These are phyloP conservation scores for Aspergillus egyptiacus DNA, from an alignment of 495 filamentous ascomycete species.

Conservation along the genomic window DNA sequence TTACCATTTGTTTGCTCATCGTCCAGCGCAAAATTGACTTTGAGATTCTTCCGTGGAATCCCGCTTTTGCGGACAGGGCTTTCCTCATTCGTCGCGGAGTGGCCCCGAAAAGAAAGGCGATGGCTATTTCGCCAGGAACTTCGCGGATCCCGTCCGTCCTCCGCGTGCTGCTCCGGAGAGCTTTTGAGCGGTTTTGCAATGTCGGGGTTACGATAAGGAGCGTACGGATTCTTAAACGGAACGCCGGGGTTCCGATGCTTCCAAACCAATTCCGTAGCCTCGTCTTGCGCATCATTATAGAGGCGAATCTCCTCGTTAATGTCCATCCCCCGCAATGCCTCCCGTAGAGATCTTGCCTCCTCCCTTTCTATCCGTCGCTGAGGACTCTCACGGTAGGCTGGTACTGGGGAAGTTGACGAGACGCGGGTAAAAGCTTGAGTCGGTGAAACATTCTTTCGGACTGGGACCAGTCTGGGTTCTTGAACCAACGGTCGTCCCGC, in stretches of 20 bases:
- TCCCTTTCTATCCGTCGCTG: conserved; percentile 83
- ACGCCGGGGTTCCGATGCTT: conserved; percentile 66
- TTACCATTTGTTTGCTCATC: conserved; percentile 6
- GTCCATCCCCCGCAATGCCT: conserved; percentile 77
- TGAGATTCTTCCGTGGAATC: conserved; percentile 31
- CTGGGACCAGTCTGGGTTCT: conserved; percentile 31
- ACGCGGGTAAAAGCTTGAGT: conserved; percentile 28
- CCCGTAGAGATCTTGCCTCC: conserved; percentile 68
- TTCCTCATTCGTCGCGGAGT: conserved; percentile 25
- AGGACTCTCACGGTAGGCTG: conserved; percentile 71
- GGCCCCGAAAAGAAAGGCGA: conserved; percentile 46
- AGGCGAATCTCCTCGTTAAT: conserved; percentile 62
- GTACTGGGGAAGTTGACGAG: conserved; percentile 39
- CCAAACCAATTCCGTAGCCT: conserved; percentile 83
- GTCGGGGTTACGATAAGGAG: conserved; percentile 52
- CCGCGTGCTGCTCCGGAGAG: conserved; percentile 56
- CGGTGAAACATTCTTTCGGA: conserved; percentile 41
- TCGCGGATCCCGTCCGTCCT: conserved; percentile 48
- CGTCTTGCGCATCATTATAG: conserved; percentile 71
- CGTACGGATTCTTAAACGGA: conserved; percentile 48
- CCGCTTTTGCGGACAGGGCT: conserved; percentile 16
- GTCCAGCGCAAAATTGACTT: conserved; percentile 40
- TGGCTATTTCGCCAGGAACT: conserved; percentile 23
- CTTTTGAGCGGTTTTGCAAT: conserved; percentile 22
- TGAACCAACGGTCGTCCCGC: conserved; percentile 43